Evolutionary conservation across 495 filamentous ascomycete species (phyloP).

Genomic region (Neurospora discreta): DNA sequence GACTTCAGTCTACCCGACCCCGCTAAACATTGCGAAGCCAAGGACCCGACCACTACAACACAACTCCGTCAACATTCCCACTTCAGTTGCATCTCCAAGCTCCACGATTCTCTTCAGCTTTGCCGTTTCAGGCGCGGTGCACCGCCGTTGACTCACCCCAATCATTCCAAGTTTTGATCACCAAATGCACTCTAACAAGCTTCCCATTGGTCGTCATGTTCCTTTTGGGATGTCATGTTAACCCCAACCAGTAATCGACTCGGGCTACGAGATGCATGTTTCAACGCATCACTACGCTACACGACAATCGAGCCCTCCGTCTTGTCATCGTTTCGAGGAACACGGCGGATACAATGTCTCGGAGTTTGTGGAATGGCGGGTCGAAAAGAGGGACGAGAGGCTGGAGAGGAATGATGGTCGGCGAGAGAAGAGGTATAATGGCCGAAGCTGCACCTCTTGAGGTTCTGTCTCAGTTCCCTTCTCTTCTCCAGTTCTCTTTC

Average conservation of each 20-base stretch:
- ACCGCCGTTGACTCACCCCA: background rate
- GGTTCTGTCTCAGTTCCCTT: background rate
- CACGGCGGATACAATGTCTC: background rate
- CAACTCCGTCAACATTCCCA: no score
- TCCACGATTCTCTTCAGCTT: background rate
- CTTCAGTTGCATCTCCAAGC: background rate
- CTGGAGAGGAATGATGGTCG: background rate
- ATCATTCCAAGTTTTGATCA: background rate
- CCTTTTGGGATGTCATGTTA: background rate
- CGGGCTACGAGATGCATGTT: background rate
- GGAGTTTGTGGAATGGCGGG: background rate
- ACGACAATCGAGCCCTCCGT: background rate
- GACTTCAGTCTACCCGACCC: no score
- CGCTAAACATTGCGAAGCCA: no score
- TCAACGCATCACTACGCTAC: background rate
- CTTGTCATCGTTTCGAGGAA: background rate
- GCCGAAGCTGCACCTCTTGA: background rate
- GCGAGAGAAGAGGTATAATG: background rate
- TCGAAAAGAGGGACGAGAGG: background rate
- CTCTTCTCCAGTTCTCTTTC: background rate
- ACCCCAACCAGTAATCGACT: background rate
- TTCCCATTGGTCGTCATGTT: background rate
- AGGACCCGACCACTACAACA: no score
- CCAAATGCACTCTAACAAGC: background rate
- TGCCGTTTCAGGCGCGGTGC: background rate